phyloP scores from a whole-genome alignment of 176 grass and related monocot genomes.

The Musa schizocarpa region DNA sequence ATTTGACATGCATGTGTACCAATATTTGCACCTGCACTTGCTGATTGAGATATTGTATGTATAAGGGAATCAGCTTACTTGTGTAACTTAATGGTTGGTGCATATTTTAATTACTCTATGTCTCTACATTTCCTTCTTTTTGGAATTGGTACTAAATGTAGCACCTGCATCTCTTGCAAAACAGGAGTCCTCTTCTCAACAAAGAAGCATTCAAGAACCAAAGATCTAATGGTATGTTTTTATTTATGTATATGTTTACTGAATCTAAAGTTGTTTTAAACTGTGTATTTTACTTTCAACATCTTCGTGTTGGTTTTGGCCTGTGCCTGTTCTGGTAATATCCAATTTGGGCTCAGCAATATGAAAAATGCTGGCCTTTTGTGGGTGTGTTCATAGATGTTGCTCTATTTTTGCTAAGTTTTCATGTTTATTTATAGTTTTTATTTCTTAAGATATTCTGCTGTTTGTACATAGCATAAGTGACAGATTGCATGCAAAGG shows the following conservation, averaged over 20 bases:
- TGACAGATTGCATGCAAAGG: too few species aligned
- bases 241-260: not conserved
- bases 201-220: slow-evolving; percentile 97
- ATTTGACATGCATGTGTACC: too few species aligned
- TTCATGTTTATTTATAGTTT: not conserved
- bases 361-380: not conserved
- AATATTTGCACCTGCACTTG: not conserved
- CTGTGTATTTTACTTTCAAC: slow-evolving; percentile 16
- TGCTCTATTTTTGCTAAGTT: not conserved
- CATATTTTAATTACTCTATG: not conserved
- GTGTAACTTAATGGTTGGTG: not conserved
- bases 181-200: slow-evolving; percentile 85
- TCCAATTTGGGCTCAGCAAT: not conserved
- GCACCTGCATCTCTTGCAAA: not conserved
- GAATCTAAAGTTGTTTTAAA: slow-evolving; percentile 14
- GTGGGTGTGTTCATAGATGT: not conserved
- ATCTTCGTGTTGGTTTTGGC: slow-evolving; percentile 1
- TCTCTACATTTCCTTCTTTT: not conserved
- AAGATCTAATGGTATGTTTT: slow-evolving; percentile 69
- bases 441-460: not conserved
- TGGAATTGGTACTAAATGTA: not conserved
- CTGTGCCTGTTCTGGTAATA: too few species aligned
- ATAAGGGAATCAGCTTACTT: not conserved
- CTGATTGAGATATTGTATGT: not conserved
- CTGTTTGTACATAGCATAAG: not conserved